Base-by-base conservation (phyloP, 179 eudicot species). In the Amaranthus tricolor region DNA sequence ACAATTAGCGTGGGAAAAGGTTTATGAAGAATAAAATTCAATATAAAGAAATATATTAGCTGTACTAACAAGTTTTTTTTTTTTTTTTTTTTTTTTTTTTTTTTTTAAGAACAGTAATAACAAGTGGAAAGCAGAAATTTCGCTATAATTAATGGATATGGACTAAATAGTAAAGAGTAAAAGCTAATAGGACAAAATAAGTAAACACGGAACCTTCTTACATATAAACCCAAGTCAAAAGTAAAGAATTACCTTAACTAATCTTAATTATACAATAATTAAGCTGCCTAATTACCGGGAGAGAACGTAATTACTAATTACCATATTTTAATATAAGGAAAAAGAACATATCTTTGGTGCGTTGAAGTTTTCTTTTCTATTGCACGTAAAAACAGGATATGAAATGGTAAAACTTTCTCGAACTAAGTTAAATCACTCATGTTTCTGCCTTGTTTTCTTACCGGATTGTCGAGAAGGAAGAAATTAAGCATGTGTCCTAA, bases 131-230 rank as follows among this genome's bases (percentile, higher is more conserved):
- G 70, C 63, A 47, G 62, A 68, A 81, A 8, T 67, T 48, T 20
- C 53, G 64, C 14, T 58, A 15, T 67, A 15, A 40, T 68, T 15
- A 66, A 59, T 73, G 31, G 45, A 10, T 72, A 50, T 17, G 72
- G 70, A 68, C 55, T 49, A 71, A 44, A 14, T 43, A 51, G 57
- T 50, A 54, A 57, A 31, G 40, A 31, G 40, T 31, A 31, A 68
- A 74, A 71, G 66, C 70, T 57, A 68, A 73, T 70, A 14, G 48
- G 71, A 72, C 67, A 19, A 7, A 45, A 31, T 31, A 31, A 77
- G 84, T 81, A 62, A 68, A 81, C 84, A 73, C 49, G 62, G 77
- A 81, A 81, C 20, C 77, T 74, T 81, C 81, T 66, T 31, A 7
- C 44, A 16, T 53, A 21, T 49, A 67, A 68, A 69, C 54, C 71